These are phyloP conservation scores for Casuarina glauca DNA, from an alignment of 306 rosid genomes.

Conservation along the genomic window DNA sequence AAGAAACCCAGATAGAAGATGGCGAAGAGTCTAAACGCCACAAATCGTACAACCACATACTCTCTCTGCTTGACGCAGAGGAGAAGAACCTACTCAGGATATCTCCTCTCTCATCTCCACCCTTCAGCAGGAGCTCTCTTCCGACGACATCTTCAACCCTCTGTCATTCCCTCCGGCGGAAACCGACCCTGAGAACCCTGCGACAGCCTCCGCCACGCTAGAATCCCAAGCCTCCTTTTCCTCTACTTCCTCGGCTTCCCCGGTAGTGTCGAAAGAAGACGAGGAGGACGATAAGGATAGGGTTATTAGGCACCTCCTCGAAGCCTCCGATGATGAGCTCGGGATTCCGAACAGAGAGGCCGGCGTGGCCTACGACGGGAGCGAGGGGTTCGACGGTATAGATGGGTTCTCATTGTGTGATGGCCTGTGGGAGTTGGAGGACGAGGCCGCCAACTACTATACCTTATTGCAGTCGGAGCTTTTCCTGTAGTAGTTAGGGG, in stretches of 20 bases:
- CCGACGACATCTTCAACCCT: conserved; percentile 7
- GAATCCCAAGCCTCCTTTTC: conserved; percentile 25
- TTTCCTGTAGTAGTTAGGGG: conserved; percentile 45
- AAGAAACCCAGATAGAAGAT: conserved; percentile 36
- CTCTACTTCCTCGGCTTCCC: conserved; percentile 7
- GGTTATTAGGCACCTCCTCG: conserved; percentile 72
- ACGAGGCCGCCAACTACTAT: conserved; percentile 77
- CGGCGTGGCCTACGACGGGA: conserved; percentile 16
- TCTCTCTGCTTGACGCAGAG: conserved; percentile 71
- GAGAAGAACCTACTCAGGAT: conserved; percentile 61
- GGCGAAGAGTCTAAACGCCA: conserved; percentile 51
- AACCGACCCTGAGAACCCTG: conserved; percentile 13
- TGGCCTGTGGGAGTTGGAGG: conserved; percentile 82
- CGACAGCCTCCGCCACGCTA: not conserved
- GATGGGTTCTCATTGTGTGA: conserved; percentile 42
- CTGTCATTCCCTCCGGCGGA: conserved; percentile 2
- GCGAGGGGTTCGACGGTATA: conserved; percentile 23
- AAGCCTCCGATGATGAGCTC: conserved; percentile 92
- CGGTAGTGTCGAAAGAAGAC: conserved; percentile 27
- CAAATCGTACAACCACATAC: conserved; percentile 59
- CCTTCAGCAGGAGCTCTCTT: conserved; percentile 66
- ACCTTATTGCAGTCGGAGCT: conserved; percentile 72
- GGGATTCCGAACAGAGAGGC: conserved; percentile 63
- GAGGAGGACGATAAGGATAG: conserved; percentile 53
- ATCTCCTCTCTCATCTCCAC: conserved; percentile 59